phyloP scores from a whole-genome alignment of 352 stramenopile species.

The Phytopythium aichiense region DNA sequence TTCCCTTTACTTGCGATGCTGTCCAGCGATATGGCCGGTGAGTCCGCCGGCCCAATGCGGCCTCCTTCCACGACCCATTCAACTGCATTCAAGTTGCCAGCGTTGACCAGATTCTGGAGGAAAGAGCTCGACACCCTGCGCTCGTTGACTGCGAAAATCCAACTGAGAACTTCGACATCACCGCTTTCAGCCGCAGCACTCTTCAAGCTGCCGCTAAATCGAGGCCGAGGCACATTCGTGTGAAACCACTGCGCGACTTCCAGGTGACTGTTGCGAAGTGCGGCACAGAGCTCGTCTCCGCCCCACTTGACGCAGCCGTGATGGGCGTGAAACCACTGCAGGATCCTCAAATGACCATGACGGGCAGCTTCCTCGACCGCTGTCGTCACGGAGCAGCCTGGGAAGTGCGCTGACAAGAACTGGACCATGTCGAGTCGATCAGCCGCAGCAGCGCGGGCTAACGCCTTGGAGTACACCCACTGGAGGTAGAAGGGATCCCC shows the following conservation, averaged over 20 bases:
- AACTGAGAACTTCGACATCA: slow-evolving; percentile 24
- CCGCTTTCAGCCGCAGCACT: slow-evolving; percentile 11
- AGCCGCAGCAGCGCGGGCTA: slow-evolving; percentile 21
- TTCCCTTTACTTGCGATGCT: slow-evolving; percentile 9
- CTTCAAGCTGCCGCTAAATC: slow-evolving; percentile 3
- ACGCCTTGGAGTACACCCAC: slow-evolving; percentile 21
- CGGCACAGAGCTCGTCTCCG: neutral
- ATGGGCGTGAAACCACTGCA: slow-evolving; percentile 41
- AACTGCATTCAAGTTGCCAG: slow-evolving; percentile 20
- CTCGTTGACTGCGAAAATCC: slow-evolving; percentile 10
- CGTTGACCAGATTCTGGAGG: slow-evolving; percentile 16
- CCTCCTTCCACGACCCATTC: slow-evolving; percentile 15
- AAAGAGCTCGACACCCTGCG: slow-evolving; percentile 1
- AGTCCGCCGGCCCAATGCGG: neutral
- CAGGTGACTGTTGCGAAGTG: neutral
- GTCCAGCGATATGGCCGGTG: neutral
- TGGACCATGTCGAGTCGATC: slow-evolving; percentile 22
- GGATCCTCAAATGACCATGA: slow-evolving; percentile 28
- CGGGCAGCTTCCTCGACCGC: slow-evolving; percentile 8
- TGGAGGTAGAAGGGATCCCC: slow-evolving; percentile 13
- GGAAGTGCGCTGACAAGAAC: slow-evolving; percentile 19
- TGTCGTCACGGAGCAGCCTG: slow-evolving; percentile 20
- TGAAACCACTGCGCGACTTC: slow-evolving; percentile 4
- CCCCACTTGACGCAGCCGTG: slow-evolving; percentile 1
- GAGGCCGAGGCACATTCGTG: slow-evolving; percentile 9